Evolutionary conservation across 1,139 yeast genomes (phyloP).

Genomic region (Magnusiomyces paraingens): DNA sequence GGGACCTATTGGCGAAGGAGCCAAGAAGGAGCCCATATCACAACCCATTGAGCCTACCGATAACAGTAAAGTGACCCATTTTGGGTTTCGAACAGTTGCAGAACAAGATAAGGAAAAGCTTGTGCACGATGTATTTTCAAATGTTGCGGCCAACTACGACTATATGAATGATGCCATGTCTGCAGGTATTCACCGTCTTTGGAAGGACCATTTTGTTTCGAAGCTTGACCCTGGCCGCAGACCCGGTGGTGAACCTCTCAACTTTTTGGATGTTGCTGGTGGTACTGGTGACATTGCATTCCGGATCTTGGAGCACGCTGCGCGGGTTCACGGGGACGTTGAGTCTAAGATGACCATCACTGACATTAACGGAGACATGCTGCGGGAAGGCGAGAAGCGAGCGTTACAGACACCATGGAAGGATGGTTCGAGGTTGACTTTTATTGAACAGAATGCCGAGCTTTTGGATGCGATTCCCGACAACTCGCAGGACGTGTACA

Average conservation of each 20-base stretch:
- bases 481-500: constrained; percentile 87
- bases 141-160: constrained; percentile 92
- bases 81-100: constrained; percentile 83
- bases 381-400: constrained; percentile 82
- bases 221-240: constrained; percentile 91
- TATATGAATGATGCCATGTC: constrained; percentile 98
- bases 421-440: constrained; percentile 55
- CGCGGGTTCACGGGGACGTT: constrained; percentile 66
- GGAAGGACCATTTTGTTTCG: constrained; percentile 89
- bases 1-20: neutral
- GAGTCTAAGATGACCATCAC: constrained; percentile 81
- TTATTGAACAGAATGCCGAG: constrained; percentile 91
- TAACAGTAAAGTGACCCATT: constrained; percentile 59
- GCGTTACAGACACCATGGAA: constrained; percentile 43
- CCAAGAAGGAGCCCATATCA: neutral
- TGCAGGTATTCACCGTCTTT: constrained; percentile 84
- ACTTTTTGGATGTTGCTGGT: constrained; percentile 94
- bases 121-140: constrained; percentile 86
- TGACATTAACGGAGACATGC: constrained; percentile 95
- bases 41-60: neutral
- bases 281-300: constrained; percentile 99
- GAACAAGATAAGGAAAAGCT: constrained; percentile 71
- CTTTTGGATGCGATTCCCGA: constrained; percentile 74
- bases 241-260: constrained; percentile 78
- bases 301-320: constrained; percentile 89